Evolutionary conservation across 2,329 filamentous ascomycete genomes (phyloP), one percentile per base, ranked within the genome.

Genomic region (Scedosporium apiospermum): DNA sequence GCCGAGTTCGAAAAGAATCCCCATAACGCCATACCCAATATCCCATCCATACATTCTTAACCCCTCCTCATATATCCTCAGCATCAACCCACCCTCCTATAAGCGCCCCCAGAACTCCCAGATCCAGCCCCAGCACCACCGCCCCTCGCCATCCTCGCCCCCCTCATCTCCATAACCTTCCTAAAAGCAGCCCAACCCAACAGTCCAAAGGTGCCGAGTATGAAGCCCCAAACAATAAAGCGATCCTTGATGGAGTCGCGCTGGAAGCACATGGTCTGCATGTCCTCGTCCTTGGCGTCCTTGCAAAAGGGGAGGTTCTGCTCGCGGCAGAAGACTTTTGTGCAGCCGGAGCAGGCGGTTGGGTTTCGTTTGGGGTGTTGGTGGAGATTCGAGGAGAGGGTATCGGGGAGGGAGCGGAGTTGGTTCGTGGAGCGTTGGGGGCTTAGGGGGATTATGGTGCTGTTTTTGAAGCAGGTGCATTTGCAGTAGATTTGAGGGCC

Each of bases 381-480:
- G 18, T 23, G 27, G 55, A 57, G 61, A 5, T 34, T 46, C 16
- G 65, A 44, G 65, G 53, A 55, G 41, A 42, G n/a, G 46, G 67
- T 63, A 67, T 60, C 14, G 4, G 49, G 34, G 30, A 30, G 51
- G 69, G 67, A 64, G 63, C 68, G 65, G 66, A 71, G 64, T 65
- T 71, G 65, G 68, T 68, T 66, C 62, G 67, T 62, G 65, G 71
- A 66, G 61, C 73, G 68, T 64, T 78, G 73, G 3, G 81, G 79
- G n/a, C 78, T 82, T 9, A 87, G 79, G 14, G 82, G 78, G 69
- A 88, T 86, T 69, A 88, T 86, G 66, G 84, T 88, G 78, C 82
- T 86, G 76, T 88, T 88, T 68, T 83, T 84, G 76, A 86, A 86
- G 76, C 85, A 88, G 67, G 84, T 88, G 75, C 85, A 88, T 79